Base-by-base conservation (phyloP, 1,284 basidiomycete genomes). In the Psilocybe mexicana region DNA sequence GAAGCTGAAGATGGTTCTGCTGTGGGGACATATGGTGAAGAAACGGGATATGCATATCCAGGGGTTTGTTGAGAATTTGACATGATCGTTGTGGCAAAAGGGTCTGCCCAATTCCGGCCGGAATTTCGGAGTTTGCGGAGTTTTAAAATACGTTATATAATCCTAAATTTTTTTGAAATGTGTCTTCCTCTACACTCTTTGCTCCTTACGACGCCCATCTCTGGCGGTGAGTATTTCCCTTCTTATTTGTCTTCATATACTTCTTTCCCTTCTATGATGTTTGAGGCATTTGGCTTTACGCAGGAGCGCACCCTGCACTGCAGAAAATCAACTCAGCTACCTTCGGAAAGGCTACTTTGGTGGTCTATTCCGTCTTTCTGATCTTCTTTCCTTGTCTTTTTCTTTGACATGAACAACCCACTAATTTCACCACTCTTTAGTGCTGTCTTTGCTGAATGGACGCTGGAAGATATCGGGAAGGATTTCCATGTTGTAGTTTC, bases 201-300 rank as follows among this genome's bases (percentile, higher is more conserved):
- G 18, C 38, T 53, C 36, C 52, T 48, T 36, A 56, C 62, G 43
- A 47, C 59, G 36, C 49, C 59, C 40, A 54, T 43, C 53, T n/a
- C 11, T 38, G 51, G 18, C 51, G 55, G 60, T 75, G 63, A 72
- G 69, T 59, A 45, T 63, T 55, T 45, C 52, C 43, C 30, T 6
- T 54, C 26, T 54, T 51, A 52, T 61, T 57, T 61, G 24, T 8
- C 35, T 10, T 28, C 46, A 52, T 23, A 35, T 30, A 52, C 62
- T 44, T 57, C 50, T 63, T 69, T 57, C 23, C 24, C 55, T 57
- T 61, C 42, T 70, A 85, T 87, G 89, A 91, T 91, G 88, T 87
- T 90, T 90, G 89, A 91, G 89, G 89, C 88, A 91, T 91, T 91
- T 91, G 88, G 89, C 89, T 91, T 91, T 90, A 91, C 63, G 87